phyloP scores from a whole-genome alignment of 306 rosid genomes.

The Begonia peltatifolia region DNA sequence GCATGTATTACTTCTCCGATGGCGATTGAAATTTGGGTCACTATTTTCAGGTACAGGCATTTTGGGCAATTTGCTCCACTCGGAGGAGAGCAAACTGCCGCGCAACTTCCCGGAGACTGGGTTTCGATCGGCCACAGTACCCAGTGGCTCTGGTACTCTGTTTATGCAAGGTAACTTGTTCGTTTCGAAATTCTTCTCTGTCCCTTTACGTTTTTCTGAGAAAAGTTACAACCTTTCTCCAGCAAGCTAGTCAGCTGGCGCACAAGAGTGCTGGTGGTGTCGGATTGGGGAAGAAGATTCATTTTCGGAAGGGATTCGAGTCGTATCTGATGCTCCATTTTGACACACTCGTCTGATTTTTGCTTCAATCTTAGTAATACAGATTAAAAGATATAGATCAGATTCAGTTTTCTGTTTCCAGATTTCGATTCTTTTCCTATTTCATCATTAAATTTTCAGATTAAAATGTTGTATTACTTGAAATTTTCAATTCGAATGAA shows the following conservation, averaged over 20 bases:
- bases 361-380: too few species aligned
- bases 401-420: too few species aligned
- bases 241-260: constrained; percentile 93
- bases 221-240: constrained; percentile 8
- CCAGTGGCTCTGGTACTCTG: constrained; percentile 84
- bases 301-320: constrained; percentile 72
- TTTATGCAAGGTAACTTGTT: constrained; percentile 48
- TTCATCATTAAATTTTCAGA: too few species aligned
- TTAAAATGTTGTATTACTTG: too few species aligned
- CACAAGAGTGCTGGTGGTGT: constrained; percentile 52
- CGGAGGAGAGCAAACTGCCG: constrained; percentile 89
- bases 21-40: neutral
- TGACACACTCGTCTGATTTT: too few species aligned
- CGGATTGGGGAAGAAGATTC: constrained; percentile 66
- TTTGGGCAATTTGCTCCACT: constrained; percentile 80
- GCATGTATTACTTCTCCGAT: neutral
- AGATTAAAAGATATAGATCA: too few species aligned
- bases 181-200: neutral
- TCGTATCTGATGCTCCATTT: constrained; percentile 17
- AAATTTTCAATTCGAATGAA: too few species aligned
- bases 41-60: constrained; percentile 51
- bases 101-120: constrained; percentile 87
- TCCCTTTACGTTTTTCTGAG: constrained; percentile 1
- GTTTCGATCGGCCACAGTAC: constrained; percentile 59
- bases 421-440: too few species aligned